These are phyloP conservation scores for Cryptococcus hybrid DNA, from an alignment of 1,284 basidiomycete species.

Conservation along the genomic window DNA sequence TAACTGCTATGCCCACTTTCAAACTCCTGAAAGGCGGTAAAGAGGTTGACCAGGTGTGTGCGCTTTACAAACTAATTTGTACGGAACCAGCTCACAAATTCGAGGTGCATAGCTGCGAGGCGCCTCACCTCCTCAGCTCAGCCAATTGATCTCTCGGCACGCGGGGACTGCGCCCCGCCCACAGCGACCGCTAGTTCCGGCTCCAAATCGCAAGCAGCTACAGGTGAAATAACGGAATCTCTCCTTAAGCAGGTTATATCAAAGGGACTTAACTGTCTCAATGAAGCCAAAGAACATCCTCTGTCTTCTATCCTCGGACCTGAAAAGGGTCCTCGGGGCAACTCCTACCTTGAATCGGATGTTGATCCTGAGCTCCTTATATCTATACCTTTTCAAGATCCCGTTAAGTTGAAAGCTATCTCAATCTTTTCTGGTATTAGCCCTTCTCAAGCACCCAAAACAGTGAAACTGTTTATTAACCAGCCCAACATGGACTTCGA, in stretches of 20 bases:
- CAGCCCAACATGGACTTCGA: slow-evolving; percentile 65
- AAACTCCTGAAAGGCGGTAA: slow-evolving; percentile 52
- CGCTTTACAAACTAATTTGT: not conserved
- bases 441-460: slow-evolving; percentile 61
- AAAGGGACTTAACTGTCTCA: slow-evolving; percentile 64
- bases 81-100: not conserved
- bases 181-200: slow-evolving; percentile 5
- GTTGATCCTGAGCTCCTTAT: slow-evolving; percentile 71
- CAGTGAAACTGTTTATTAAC: slow-evolving; percentile 64
- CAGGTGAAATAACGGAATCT: slow-evolving; percentile 26
- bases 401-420: slow-evolving; percentile 70
- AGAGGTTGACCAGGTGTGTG: slow-evolving; percentile 45
- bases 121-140: slow-evolving; percentile 45
- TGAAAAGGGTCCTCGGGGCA: slow-evolving; percentile 52
- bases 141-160: slow-evolving; percentile 35
- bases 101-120: slow-evolving; percentile 35
- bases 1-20: slow-evolving; percentile 55
- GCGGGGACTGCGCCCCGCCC: slow-evolving; percentile 38
- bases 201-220: slow-evolving; percentile 10
- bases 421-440: slow-evolving; percentile 57
- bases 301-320: slow-evolving; percentile 60
- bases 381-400: slow-evolving; percentile 60
- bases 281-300: slow-evolving; percentile 64
- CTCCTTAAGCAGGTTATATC: slow-evolving; percentile 41
- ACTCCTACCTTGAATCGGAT: slow-evolving; percentile 71